Base-by-base conservation (phyloP, 225 moss, liverwort and hornwort species). In the Thuidium tamariscinum region DNA sequence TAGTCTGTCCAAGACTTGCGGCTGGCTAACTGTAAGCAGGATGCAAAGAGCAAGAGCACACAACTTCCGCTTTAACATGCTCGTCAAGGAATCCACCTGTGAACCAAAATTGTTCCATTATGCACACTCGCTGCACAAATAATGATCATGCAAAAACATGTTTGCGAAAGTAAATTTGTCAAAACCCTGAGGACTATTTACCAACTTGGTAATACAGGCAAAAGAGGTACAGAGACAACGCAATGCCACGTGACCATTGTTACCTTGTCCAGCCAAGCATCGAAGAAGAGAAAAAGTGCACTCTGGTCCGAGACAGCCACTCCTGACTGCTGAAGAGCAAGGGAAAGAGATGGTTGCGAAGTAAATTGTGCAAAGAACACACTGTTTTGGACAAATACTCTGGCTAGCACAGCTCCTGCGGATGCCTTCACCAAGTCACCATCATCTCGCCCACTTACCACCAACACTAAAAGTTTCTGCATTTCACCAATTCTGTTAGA, bases 191-290 rank as follows among this genome's bases (percentile, higher is more conserved):
- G 74, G 74, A 36, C 60, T 54, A 66, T 54, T 57, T 17, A 55
- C 88, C 51, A 87, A 75, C 60, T 84, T 49, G 32, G 25, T 25
- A 81, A n/a, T 67, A 68, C 11, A 82, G 75, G 68, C 67, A 85
- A 55, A 88, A 73, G 51, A 83, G 80, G 49, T 32, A 77, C 10
- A 86, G 64, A 83, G 59, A 77, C 74, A 86, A 67, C 54, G 62
- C 60, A 54, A 88, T 79, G 49, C 37, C 68, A 82, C 72, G 36
- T 66, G 82, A 89, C 67, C 55, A 71, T 70, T 86, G 77, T 88
- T 95, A 97, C 98, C 96, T 99, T 99, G 90, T 99, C 99, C 92
- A 99, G 93, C 99, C 99, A 99, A 86, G 99, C 99, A 92, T 99
- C 99, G 95, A 99, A 95, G 91, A 99, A 99, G 77, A 95, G 84